Evolutionary conservation across 257 asterid genomes (phyloP).

Genomic region (Solanum chiquidenum): DNA sequence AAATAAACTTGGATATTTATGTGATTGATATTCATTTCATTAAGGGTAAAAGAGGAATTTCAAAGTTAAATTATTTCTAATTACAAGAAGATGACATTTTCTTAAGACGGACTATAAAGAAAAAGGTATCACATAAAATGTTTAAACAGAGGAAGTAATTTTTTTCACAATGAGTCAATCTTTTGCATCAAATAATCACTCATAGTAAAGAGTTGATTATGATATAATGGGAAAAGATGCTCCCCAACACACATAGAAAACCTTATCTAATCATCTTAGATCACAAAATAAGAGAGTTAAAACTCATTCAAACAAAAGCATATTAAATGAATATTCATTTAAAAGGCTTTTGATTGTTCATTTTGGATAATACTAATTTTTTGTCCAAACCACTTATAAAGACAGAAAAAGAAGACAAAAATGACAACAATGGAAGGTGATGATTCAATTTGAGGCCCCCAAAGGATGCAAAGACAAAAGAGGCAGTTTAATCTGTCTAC

Average conservation of each 20-base stretch:
- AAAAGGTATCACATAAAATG: not conserved
- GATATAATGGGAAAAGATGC: not conserved
- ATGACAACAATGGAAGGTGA: not conserved
- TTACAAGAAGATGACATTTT: too few species aligned
- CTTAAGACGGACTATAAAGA: too few species aligned
- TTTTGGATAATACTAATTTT: not conserved
- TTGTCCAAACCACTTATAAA: not conserved
- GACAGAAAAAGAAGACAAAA: not conserved
- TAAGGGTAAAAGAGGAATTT: too few species aligned
- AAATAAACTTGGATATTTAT: too few species aligned
- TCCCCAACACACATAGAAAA: not conserved
- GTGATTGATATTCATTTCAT: not conserved
- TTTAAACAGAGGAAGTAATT: accelerated
- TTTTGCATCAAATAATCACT: not conserved
- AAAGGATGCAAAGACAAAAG: not conserved
- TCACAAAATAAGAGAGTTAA: not conserved
- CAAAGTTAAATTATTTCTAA: too few species aligned
- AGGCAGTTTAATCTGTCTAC: not conserved
- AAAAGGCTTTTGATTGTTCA: not conserved
- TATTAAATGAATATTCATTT: too few species aligned
- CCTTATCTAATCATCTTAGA: not conserved
- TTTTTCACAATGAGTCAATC: not conserved
- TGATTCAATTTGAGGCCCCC: not conserved
- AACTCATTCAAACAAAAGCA: not conserved
- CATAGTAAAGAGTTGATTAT: not conserved